phyloP scores from a whole-genome alignment of 495 filamentous ascomycete species.

The Hypoxylon crocopeplum region DNA sequence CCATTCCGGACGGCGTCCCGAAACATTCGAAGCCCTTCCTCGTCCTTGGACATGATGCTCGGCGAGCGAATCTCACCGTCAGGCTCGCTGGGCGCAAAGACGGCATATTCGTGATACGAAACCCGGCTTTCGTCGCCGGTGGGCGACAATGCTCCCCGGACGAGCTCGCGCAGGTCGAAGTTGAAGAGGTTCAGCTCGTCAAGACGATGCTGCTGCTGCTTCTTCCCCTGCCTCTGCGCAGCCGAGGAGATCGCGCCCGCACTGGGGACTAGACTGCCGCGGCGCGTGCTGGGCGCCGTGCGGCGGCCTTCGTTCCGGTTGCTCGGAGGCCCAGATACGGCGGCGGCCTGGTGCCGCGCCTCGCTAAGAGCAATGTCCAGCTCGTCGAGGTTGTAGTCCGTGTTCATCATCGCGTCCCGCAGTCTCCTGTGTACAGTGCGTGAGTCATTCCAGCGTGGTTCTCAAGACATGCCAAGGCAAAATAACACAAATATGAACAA shows the following conservation, averaged over 20 bases:
- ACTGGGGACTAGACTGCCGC: conserved; percentile 34
- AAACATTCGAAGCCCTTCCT: conserved; percentile 37
- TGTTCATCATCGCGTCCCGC: conserved; percentile 25
- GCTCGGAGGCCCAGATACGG: conserved; percentile 28
- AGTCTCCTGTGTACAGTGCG: conserved; percentile 14
- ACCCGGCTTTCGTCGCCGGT: conserved; percentile 30
- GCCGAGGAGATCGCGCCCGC: conserved; percentile 21
- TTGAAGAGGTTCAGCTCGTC: conserved; percentile 37
- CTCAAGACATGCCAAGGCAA: not conserved
- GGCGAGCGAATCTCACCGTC: conserved; percentile 34
- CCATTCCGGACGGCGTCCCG: conserved; percentile 35
- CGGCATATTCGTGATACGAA: conserved; percentile 45
- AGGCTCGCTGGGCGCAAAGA: conserved; percentile 29
- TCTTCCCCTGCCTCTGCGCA: conserved; percentile 5
- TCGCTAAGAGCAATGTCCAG: conserved; percentile 37
- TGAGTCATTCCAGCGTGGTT: conserved; percentile 9
- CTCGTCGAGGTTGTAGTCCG: conserved; percentile 41
- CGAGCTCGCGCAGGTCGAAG: conserved; percentile 37
- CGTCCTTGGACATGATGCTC: conserved; percentile 40
- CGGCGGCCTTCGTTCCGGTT: conserved; percentile 28
- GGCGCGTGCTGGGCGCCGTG: conserved; percentile 37
- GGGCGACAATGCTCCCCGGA: conserved; percentile 22
- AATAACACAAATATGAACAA: not conserved
- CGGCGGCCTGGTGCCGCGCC: conserved; percentile 27
- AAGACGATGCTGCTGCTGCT: conserved; percentile 15